These are phyloP conservation scores for Metarhizium album DNA, from an alignment of 2,329 filamentous ascomycete species.

Conservation along the genomic window DNA sequence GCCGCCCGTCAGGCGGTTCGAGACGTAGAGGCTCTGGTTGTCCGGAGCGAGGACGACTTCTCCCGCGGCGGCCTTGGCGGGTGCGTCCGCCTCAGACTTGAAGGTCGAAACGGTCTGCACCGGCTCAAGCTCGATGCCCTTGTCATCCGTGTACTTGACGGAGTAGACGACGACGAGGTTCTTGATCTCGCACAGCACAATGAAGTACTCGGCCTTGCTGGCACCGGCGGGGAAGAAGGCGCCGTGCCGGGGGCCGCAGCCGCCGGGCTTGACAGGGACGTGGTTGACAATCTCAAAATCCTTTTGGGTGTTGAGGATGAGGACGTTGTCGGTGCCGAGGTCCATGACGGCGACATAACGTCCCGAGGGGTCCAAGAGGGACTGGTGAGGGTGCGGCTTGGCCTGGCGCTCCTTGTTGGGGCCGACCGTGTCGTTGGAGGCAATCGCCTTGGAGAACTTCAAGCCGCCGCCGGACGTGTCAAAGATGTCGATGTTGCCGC, in stretches of 20 bases:
- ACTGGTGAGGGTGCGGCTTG: constrained; percentile 33
- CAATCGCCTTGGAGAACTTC: constrained; percentile 28
- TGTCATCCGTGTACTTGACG: constrained; percentile 25
- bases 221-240: constrained; percentile 31
- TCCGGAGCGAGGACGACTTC: constrained; percentile 32
- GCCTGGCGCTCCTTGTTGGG: constrained; percentile 12
- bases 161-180: constrained; percentile 33
- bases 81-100: constrained; percentile 17
- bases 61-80: constrained; percentile 31
- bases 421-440: constrained; percentile 22
- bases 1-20: constrained; percentile 37
- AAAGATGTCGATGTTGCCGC: constrained; percentile 34
- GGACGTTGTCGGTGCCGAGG: constrained; percentile 36
- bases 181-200: constrained; percentile 34
- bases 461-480: constrained; percentile 26
- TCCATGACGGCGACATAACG: constrained; percentile 38
- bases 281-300: constrained; percentile 28
- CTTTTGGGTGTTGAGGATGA: constrained; percentile 32
- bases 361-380: constrained; percentile 36
- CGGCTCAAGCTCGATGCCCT: constrained; percentile 23
- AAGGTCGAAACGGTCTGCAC: constrained; percentile 31
- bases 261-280: constrained; percentile 22
- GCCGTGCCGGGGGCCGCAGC: constrained; percentile 40
- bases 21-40: constrained; percentile 36
- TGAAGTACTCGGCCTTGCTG: constrained; percentile 31